Conservation (phyloP, 108 stramenopile species). For the Seminavis robusta region DNA sequence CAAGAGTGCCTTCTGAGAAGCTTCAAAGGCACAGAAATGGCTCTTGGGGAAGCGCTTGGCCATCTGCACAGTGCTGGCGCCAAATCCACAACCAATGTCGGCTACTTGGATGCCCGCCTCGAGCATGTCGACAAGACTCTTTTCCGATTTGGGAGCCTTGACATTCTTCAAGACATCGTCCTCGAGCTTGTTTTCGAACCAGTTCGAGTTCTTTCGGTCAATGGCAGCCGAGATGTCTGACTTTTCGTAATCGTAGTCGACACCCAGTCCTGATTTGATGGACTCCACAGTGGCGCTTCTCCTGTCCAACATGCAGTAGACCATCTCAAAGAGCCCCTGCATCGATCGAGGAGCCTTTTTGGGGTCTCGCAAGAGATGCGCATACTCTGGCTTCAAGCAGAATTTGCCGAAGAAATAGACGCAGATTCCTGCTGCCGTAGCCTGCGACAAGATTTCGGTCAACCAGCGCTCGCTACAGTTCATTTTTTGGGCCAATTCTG, state of each 20-base stretch:
- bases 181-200: slow-evolving; percentile 7
- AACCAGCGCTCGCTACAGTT: slow-evolving; percentile 17
- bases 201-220: slow-evolving; percentile 20
- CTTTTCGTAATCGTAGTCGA: slow-evolving; percentile 9
- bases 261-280: slow-evolving; percentile 2
- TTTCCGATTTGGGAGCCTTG: background rate
- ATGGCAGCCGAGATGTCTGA: slow-evolving; percentile 4
- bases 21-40: slow-evolving; percentile 12
- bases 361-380: slow-evolving; percentile 1
- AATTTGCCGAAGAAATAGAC: background rate
- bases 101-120: slow-evolving; percentile 4
- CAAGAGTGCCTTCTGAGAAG: background rate
- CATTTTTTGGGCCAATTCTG: slow-evolving; percentile 5
- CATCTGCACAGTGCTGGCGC: slow-evolving; percentile 4
- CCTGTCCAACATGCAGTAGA: background rate
- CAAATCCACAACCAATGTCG: slow-evolving; percentile 23
- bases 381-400: background rate
- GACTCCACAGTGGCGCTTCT: background rate
- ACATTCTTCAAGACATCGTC: slow-evolving; percentile 5
- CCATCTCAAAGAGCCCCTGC: slow-evolving; percentile 12
- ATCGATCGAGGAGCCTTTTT: background rate
- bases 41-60: slow-evolving; percentile 9
- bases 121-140: slow-evolving; percentile 7
- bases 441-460: slow-evolving; percentile 5
- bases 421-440: slow-evolving; percentile 16